Evolutionary conservation across 768 basidiomycete species (phyloP).

Genomic region (Lentinula edodes): DNA sequence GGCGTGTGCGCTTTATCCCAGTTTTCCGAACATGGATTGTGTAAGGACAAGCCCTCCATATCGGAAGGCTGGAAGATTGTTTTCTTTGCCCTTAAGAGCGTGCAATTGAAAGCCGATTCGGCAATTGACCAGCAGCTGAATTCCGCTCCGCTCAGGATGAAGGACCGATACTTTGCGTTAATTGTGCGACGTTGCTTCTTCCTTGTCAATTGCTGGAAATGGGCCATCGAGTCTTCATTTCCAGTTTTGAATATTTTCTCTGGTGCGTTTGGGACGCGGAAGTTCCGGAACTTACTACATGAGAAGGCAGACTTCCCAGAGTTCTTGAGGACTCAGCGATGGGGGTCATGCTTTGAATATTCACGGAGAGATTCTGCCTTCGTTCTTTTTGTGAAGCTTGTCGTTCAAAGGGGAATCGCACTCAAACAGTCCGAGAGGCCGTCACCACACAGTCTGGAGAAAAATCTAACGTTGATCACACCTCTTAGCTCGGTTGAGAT

Average conservation of each 20-base stretch:
- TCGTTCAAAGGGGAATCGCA: conserved; percentile 55
- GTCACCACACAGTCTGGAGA: conserved; percentile 44
- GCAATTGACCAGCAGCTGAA: conserved; percentile 34
- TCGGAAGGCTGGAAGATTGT: background rate
- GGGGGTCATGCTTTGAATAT: conserved; percentile 43
- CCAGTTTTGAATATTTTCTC: conserved; percentile 58
- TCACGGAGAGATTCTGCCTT: conserved; percentile 66
- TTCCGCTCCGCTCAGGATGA: conserved; percentile 36
- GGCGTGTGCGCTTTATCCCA: conserved; percentile 72
- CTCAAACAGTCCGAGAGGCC: conserved; percentile 20
- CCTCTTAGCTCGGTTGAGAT: conserved; percentile 64
- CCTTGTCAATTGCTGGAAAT: conserved; percentile 73
- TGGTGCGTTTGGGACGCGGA: conserved; percentile 71
- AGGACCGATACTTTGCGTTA: conserved; percentile 67
- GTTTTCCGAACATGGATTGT: conserved; percentile 53
- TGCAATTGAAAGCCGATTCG: conserved; percentile 50
- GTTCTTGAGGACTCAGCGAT: conserved; percentile 57
- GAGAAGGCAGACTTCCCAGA: conserved; percentile 62
- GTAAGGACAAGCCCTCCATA: conserved; percentile 20
- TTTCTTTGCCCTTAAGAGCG: conserved; percentile 11
- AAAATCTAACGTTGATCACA: conserved; percentile 65
- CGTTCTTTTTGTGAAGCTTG: conserved; percentile 74
- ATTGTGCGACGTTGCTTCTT: conserved; percentile 69
- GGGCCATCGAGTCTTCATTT: conserved; percentile 57
- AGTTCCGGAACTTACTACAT: conserved; percentile 64